Evolutionary conservation across 306 rosid genomes (phyloP), one percentile per base, ranked within the genome.

Genomic region (Ormosia emarginata): DNA sequence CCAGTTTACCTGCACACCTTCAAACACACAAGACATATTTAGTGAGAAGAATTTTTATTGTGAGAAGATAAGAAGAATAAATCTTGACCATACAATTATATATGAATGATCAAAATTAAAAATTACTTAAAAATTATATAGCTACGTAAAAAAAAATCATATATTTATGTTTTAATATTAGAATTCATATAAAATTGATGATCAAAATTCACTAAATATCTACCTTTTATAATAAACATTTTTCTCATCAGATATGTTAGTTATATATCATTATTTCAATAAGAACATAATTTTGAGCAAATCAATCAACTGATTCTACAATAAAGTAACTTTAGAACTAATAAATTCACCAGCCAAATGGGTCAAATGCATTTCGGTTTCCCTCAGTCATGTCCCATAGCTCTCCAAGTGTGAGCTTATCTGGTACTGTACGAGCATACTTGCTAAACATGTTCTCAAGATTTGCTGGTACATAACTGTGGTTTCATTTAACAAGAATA

Each of bases 331-430:
- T 59, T 34, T 52, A 66, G 50, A 40, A 63, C 1, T 10, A 33
- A 73, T 12, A 47, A 29, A 58, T 3, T 62, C 5, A 94, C 99
- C 97, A 89, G 84, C 99, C 98, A 75, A 39, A 93, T 14, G 82
- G 75, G 66, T 95, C 98, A 3, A 87, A 87, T 44, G 90, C 84
- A 82, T 83, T 67, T 36, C 97, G 74, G 53, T 88, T 95, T 68
- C 88, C 98, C 80, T 95, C 90, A 0, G 96, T 90, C 97, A 95
- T 82, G 67, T 81, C 76, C 99, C 99, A 93, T 2, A 95, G 30
- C 84, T 95, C 96, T 46, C 88, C 83, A 11, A 90, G 40, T 3
- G 91, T 81, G 18, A 95, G 83, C 87, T 88, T 93, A 78, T 93
- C 98, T 0, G 94, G 94, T 2, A 71, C 84, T 0, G 92, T 90